Evolutionary conservation across 2,329 filamentous ascomycete genomes (phyloP), one percentile per base, ranked within the genome.

Genomic region (Keithomyces neogunnii): DNA sequence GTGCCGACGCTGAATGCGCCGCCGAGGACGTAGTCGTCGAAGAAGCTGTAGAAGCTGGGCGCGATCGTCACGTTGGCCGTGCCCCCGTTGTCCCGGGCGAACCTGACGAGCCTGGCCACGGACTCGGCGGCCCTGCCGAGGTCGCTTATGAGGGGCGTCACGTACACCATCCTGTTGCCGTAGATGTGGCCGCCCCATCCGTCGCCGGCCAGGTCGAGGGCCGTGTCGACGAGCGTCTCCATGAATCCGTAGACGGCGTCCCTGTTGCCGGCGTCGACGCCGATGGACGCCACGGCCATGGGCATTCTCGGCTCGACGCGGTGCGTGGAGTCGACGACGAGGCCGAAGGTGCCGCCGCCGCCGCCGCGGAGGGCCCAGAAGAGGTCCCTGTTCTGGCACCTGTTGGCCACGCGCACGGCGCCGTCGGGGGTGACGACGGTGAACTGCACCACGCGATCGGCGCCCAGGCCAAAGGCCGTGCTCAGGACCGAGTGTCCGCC

Each of bases 351-450:
- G 44, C 65, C 70, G 3, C 65, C 64, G 19, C 73, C 72, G 2
- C 70, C 74, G 5, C 74, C 75, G 30, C 70, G 63, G 11, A 78
- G 62, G 1, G 75, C 74, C 68, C 74, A 77, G 64, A 73, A 78
- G 1, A 79, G 63, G 38, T 78, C 74, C 1, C 63, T 51, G 53
- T 78, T 66, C 28, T 65, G 59, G n/a, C 60, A 66, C 30, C 66
- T 57, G 50, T 68, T 69, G n/a, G 65, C 69, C 45, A 68, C 66
- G 31, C 73, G 58, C 29, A 73, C 66, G 3, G 63, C 54, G 2
- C 74, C 74, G 44, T 70, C 66, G 0, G 72, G 64, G 3, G 71
- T 69, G n/a, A 78, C 69, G n/a, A 78, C 56, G 38, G 51, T 56
- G 39, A 56, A 53, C 42, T 57, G 54, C 10, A 56, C 33, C 6